These are phyloP conservation scores for Lactuca saligna DNA, from an alignment of 129 eudicot species.

Conservation along the genomic window DNA sequence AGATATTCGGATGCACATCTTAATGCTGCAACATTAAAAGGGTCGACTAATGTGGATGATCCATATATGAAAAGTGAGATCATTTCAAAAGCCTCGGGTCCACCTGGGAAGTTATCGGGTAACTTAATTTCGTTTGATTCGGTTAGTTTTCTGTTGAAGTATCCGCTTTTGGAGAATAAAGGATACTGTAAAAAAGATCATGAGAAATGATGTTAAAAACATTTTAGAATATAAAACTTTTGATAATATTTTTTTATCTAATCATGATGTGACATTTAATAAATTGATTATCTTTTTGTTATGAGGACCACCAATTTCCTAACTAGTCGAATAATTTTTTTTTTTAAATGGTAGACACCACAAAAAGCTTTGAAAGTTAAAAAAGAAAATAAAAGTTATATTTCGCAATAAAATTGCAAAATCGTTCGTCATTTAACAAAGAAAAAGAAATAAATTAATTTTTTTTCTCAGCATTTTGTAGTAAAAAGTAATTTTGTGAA, in stretches of 20 bases:
- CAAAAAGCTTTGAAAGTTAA: no score
- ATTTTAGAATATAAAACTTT: slow-evolving; percentile 3
- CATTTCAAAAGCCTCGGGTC: slow-evolving; percentile 80
- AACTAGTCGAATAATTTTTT: no score
- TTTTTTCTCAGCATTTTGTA: no score
- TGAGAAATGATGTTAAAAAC: not conserved
- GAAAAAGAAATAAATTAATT: no score
- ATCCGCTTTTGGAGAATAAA: slow-evolving; percentile 68
- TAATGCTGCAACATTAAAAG: slow-evolving; percentile 74
- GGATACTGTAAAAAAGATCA: slow-evolving; percentile 50
- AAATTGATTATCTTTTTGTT: not conserved
- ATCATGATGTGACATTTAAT: not conserved
- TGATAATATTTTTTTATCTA: no score
- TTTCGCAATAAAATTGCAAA: no score
- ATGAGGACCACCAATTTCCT: no score
- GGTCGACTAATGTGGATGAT: slow-evolving; percentile 73
- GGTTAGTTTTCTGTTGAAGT: slow-evolving; percentile 54
- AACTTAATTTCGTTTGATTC: slow-evolving; percentile 63
- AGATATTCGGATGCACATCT: slow-evolving; percentile 88
- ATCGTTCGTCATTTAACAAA: no score
- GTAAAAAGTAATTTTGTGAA: no score
- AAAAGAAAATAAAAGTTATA: no score
- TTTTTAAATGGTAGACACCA: no score
- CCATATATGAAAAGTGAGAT: slow-evolving; percentile 87
- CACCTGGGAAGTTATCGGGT: slow-evolving; percentile 83